Conservation (phyloP, 2,329 filamentous ascomycete species). For the Colletotrichum paranaense region DNA sequence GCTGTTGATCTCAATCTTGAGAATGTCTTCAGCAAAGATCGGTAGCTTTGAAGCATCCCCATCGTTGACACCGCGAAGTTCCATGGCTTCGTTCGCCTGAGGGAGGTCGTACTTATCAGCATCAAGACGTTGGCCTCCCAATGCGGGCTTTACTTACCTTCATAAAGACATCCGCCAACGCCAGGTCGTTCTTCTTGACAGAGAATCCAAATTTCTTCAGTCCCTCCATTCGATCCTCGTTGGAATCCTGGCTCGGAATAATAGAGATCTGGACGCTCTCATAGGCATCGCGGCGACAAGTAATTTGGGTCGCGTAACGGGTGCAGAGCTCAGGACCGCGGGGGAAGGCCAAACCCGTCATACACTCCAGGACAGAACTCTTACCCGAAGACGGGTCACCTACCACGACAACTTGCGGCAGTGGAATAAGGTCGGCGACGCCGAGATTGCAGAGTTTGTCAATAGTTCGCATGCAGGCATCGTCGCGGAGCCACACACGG, state of each 20-base stretch:
- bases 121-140: neutral
- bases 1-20: constrained; percentile 57
- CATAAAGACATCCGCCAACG: constrained; percentile 51
- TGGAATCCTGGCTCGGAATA: constrained; percentile 44
- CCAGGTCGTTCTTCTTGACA: constrained; percentile 40
- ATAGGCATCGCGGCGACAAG: constrained; percentile 49
- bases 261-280: constrained; percentile 54
- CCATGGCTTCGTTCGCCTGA: constrained; percentile 57
- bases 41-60: constrained; percentile 14
- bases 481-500: neutral
- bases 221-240: constrained; percentile 21
- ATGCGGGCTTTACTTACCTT: constrained; percentile 44
- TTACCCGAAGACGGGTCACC: constrained; percentile 89
- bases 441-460: constrained; percentile 55
- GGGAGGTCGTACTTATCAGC: neutral
- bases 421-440: constrained; percentile 48
- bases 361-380: constrained; percentile 81
- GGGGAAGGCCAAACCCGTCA: constrained; percentile 62
- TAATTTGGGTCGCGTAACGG: constrained; percentile 61
- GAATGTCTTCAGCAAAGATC: constrained; percentile 59
- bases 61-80: constrained; percentile 45
- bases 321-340: constrained; percentile 57
- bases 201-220: constrained; percentile 43
- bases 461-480: constrained; percentile 38
- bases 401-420: constrained; percentile 79